Base-by-base conservation (phyloP, 1,139 yeast genomes). In the Spencermartinsiella ligniputridi region DNA sequence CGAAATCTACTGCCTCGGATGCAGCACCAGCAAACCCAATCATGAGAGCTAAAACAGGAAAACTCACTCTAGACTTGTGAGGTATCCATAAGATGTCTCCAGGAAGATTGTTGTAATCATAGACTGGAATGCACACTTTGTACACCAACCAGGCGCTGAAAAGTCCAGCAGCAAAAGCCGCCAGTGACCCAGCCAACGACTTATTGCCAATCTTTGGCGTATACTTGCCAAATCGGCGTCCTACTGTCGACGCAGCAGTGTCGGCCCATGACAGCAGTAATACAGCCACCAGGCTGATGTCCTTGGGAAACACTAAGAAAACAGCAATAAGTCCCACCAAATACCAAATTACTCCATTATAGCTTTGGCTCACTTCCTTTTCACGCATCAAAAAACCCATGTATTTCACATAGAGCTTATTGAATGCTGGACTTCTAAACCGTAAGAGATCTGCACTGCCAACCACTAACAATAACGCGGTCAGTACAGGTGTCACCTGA, bases 221-320 rank as follows among this genome's bases (percentile, higher is more conserved):
- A 54, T 84, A 74, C 56, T 84, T 75, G 5, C 97, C 97, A 63
- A 70, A 88, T 42, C 75, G 76, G 53, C 97, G 75, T 18, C 97
- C 98, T 58, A 90, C 66, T 1, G 97, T 87, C 2, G 97, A 87
- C 2, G 98, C 98, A 3, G 97, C 94, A 8, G 97, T 89, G 62
- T 92, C 98, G 9, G 96, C 90, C 97, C 97, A 92, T 61, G 96
- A 85, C 52, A 92, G 75, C 46, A 92, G 70, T 53, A 89, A 71
- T 6, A 88, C 79, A 21, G 95, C 75, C 70, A 89, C 72, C 20
- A 90, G 70, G 1, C 83, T 73, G 41, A 92, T 80, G 60, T 92
- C 98, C 67, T 88, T 88, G 13, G 95, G 83, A 56, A 80, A 82
- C 15, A 79, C 62, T 1, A 72, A 55, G 57, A 88, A 85, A 3